These are phyloP conservation scores for Phytophthora podocarpi DNA, from an alignment of 352 stramenopile species.

Conservation along the genomic window DNA sequence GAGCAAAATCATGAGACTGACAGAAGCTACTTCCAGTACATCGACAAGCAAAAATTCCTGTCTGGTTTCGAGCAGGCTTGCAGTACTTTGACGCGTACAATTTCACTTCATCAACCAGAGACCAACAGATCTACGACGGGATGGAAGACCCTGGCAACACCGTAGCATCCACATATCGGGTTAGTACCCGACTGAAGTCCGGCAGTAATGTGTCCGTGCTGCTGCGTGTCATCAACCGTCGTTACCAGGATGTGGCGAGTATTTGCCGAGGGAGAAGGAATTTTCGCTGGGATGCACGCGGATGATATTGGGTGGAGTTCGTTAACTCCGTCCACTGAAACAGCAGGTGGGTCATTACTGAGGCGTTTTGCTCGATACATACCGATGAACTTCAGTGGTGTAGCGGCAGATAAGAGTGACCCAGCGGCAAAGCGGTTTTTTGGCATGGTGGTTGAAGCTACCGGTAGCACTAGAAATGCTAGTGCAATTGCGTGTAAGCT, in stretches of 20 bases:
- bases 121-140: not conserved
- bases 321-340: not conserved
- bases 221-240: slow-evolving; percentile 28
- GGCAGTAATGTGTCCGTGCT: not conserved
- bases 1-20: not conserved
- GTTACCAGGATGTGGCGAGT: slow-evolving; percentile 54
- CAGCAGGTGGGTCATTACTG: not conserved
- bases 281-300: slow-evolving; percentile 2
- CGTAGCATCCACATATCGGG: not conserved
- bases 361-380: not conserved
- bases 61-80: not conserved
- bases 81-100: not conserved
- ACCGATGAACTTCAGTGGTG: not conserved
- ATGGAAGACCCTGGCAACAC: slow-evolving; percentile 5
- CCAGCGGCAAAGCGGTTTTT: not conserved
- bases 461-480: too few relatives aligned
- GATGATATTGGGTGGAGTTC: slow-evolving; percentile 21
- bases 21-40: not conserved
- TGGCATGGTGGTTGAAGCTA: not conserved
- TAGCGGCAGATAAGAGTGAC: not conserved
- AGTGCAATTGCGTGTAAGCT: too few relatives aligned
- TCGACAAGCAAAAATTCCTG: not conserved
- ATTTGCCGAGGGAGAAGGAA: slow-evolving; percentile 34
- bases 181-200: not conserved
- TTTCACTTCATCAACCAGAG: not conserved